A percentile compares a stretch with the other conserved stretches of the same genome.
Evolutionary conservation across 306 rosid species (phyloP).

Genomic region (Albizia julibrissin): DNA sequence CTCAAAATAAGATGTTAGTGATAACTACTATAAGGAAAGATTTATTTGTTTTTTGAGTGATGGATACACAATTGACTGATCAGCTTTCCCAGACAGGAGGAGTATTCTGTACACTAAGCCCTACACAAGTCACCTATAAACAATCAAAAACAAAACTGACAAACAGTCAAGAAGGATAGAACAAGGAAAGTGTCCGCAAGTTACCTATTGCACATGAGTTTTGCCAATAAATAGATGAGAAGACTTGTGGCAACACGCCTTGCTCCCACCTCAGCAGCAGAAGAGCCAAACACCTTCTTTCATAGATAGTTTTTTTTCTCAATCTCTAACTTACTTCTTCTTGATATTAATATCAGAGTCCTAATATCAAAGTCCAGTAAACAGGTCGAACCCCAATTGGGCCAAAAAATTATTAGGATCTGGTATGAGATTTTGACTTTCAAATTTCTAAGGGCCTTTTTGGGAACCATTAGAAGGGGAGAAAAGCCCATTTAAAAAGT

Average conservation of each 20-base stretch:
- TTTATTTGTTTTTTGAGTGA: conserved; percentile 37
- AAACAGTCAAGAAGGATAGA: not conserved
- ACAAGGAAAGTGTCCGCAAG: conserved; percentile 38
- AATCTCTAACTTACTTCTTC: not conserved
- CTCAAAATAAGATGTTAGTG: conserved; percentile 23
- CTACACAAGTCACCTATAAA: conserved; percentile 39
- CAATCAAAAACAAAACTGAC: conserved; percentile 41
- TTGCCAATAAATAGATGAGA: conserved; percentile 12
- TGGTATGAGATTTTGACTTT: too few relatives aligned
- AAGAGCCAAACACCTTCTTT: conserved; percentile 26
- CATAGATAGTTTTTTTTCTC: conserved; percentile 17
- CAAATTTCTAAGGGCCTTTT: too few relatives aligned
- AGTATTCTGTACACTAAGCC: conserved; percentile 55
- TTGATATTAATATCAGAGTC: too few relatives aligned
- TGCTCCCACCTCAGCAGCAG: conserved; percentile 29
- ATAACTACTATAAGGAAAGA: conserved; percentile 6
- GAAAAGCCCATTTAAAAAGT: too few relatives aligned
- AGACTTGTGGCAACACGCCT: conserved; percentile 16
- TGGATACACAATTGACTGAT: conserved; percentile 47
- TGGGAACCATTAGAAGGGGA: too few relatives aligned
- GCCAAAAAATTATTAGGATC: too few relatives aligned
- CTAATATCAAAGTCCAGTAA: too few relatives aligned
- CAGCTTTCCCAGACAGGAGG: conserved; percentile 42
- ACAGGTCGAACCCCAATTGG: too few relatives aligned
- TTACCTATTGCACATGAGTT: conserved; percentile 29